Base-by-base conservation (phyloP, 2,329 filamentous ascomycete species). In the Elsinoe arachidis region DNA sequence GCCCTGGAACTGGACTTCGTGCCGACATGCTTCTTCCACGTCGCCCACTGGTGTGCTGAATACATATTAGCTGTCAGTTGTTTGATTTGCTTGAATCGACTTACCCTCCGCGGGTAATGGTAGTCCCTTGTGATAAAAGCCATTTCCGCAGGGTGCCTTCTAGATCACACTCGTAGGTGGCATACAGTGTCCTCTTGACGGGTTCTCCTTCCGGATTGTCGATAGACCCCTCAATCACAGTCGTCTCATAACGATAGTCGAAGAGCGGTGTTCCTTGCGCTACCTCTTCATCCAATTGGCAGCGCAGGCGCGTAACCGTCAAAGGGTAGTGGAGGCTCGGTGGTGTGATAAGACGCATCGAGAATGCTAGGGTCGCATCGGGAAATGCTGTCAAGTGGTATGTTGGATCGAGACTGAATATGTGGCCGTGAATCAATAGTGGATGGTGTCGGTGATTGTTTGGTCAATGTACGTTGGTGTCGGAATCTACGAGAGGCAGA, bases 1-100 rank as follows among this genome's bases (percentile, higher is more conserved):
- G 44, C 91, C 91, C 58, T 87, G 87, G 68, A 89, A 96, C 72
- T 97, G 92, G 39, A 95, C 80, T 65, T 92, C 88, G 73, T 99
- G 93, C 30, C 86, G 81, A 73, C 93, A 99, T 58, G 87, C 84
- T 75, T 99, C 93, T 66, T 96, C 87, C 56, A 99, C 86, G 60
- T 90, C 85, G 59, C 90, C 82, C 61, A 86, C 71, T 19, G 77
- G 73, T 34, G 78, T 71, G 23, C 80, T 83, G 61, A 15, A 57
- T 55, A 21, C 19, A n/a, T 15, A 17, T 39, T 21, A 39, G 49
- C 14, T 17, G 2, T 14, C 11, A 2, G 2, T 39, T 17, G 4
- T 12, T 17, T n/a, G 37, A 14, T 30, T 10, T 43, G 46, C 33
- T 39, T 35, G 11, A 26, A 21, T 47, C 12, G 44, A 12, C 44